Percentiles rank a stretch among this genome's conserved stretches.
Evolutionary conservation across 768 basidiomycete species (phyloP).

Genomic region (Tylopilus subfusipes): DNA sequence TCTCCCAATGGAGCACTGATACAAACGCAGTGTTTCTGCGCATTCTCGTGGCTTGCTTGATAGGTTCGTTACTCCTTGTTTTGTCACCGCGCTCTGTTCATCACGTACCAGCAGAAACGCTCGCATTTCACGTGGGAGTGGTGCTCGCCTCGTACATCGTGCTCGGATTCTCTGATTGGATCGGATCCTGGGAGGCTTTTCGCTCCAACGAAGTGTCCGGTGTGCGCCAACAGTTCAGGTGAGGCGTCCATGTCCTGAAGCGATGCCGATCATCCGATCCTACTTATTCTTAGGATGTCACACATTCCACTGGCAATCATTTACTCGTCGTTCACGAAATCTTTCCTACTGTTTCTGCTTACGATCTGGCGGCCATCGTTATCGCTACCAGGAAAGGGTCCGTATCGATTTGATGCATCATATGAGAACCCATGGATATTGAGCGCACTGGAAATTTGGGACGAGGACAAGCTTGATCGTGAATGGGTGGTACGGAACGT

Average conservation of each 20-base stretch:
- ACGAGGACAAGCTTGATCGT: slow-evolving; percentile 72
- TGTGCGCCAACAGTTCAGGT: slow-evolving; percentile 64
- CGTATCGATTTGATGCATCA: slow-evolving; percentile 24
- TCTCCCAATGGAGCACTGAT: slow-evolving; percentile 52
- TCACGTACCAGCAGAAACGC: slow-evolving; percentile 51
- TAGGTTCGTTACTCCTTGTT: slow-evolving; percentile 42
- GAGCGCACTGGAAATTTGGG: slow-evolving; percentile 52
- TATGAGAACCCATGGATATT: slow-evolving; percentile 36
- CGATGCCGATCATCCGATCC: neutral
- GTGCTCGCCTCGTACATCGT: slow-evolving; percentile 53
- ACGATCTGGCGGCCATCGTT: slow-evolving; percentile 69
- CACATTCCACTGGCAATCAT: slow-evolving; percentile 75
- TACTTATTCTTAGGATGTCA: slow-evolving; percentile 47
- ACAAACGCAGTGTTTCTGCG: slow-evolving; percentile 49
- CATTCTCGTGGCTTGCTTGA: slow-evolving; percentile 61
- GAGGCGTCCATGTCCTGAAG: neutral
- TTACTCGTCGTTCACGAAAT: slow-evolving; percentile 81
- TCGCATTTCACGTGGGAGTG: slow-evolving; percentile 71
- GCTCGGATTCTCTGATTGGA: slow-evolving; percentile 40
- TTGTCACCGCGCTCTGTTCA: neutral
- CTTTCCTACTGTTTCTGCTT: slow-evolving; percentile 77
- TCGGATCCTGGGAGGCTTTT: slow-evolving; percentile 27
- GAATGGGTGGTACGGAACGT: slow-evolving; percentile 84
- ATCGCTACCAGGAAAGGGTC: slow-evolving; percentile 15
- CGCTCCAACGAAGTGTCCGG: slow-evolving; percentile 37